Percentiles rank a stretch among this genome's conserved stretches.
phyloP scores from a whole-genome alignment of 2,329 filamentous ascomycete species.

The Monilinia polystroma region DNA sequence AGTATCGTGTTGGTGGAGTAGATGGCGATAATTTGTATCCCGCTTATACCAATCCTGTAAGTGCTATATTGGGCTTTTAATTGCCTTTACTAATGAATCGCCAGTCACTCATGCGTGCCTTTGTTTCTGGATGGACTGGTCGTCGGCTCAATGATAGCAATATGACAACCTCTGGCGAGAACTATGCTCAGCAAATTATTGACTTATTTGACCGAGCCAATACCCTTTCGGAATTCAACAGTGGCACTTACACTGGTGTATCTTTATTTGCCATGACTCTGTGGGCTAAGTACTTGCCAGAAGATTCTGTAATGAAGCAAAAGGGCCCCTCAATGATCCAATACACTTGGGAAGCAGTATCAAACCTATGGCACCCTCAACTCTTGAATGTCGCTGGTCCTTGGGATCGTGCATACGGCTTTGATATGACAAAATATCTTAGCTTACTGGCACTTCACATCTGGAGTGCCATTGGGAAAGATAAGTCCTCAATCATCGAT shows the following conservation, averaged over 20 bases:
- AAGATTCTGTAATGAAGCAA: constrained; percentile 45
- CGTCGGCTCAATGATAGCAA: constrained; percentile 53
- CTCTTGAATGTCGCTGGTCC: constrained; percentile 62
- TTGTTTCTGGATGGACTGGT: constrained; percentile 59
- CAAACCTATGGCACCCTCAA: constrained; percentile 56
- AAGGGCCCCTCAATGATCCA: constrained; percentile 48
- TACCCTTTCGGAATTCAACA: constrained; percentile 58
- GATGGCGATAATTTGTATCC: constrained; percentile 62
- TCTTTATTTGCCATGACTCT: constrained; percentile 58
- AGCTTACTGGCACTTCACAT: constrained; percentile 58
- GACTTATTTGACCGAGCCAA: constrained; percentile 54
- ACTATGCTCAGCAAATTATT: constrained; percentile 55
- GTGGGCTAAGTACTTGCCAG: constrained; percentile 58
- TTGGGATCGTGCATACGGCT: constrained; percentile 63
- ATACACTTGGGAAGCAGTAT: constrained; percentile 53
- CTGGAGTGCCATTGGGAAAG: constrained; percentile 56
- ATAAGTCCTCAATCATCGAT: constrained; percentile 29
- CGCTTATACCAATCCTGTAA: constrained; percentile 55
- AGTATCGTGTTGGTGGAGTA: constrained; percentile 51
- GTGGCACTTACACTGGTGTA: constrained; percentile 60
- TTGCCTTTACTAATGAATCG: background rate
- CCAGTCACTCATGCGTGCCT: constrained; percentile 60
- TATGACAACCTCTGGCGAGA: constrained; percentile 57
- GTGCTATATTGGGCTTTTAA: constrained; percentile 8
- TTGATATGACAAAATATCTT: constrained; percentile 62